A percentile compares a stretch with the other conserved stretches of the same genome.
Evolutionary conservation across 305 asterid genomes (phyloP).

Genomic region (Fraxinus sp.): DNA sequence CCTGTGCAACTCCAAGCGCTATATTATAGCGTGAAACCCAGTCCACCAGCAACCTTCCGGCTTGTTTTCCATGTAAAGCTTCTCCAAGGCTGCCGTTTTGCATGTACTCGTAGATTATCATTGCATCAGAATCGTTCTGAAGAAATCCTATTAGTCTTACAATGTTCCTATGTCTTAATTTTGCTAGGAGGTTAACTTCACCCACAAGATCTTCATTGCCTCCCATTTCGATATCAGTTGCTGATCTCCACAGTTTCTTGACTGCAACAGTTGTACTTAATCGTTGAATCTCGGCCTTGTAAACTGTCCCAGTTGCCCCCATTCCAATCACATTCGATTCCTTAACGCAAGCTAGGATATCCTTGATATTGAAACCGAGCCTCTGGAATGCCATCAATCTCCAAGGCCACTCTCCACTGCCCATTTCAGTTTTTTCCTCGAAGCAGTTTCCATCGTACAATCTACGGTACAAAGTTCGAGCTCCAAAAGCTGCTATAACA

Average conservation of each 20-base stretch:
- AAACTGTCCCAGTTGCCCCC: slow-evolving; percentile 86
- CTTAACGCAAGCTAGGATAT: slow-evolving; percentile 59
- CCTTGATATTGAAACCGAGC: slow-evolving; percentile 62
- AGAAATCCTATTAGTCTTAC: slow-evolving; percentile 79
- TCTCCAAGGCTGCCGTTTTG: slow-evolving; percentile 83
- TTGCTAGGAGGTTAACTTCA: slow-evolving; percentile 72
- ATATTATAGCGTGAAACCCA: slow-evolving; percentile 84
- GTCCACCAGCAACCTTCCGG: slow-evolving; percentile 60
- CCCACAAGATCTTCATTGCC: slow-evolving; percentile 64
- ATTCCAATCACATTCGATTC: slow-evolving; percentile 76
- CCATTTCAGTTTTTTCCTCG: slow-evolving; percentile 50
- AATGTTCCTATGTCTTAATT: slow-evolving; percentile 73
- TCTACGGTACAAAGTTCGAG: slow-evolving; percentile 41
- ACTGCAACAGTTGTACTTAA: slow-evolving; percentile 64
- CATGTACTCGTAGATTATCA: slow-evolving; percentile 80
- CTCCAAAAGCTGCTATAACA: slow-evolving; percentile 43
- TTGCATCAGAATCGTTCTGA: slow-evolving; percentile 67
- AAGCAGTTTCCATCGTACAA: slow-evolving; percentile 67
- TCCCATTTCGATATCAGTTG: slow-evolving; percentile 59
- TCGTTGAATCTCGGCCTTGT: slow-evolving; percentile 64
- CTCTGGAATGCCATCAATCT: slow-evolving; percentile 85
- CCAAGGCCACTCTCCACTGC: slow-evolving; percentile 78
- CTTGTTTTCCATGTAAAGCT: slow-evolving; percentile 65
- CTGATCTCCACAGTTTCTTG: slow-evolving; percentile 75
- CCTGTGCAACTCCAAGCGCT: slow-evolving; percentile 84